Evolutionary conservation across 345 rosid genomes (phyloP), one percentile per base, ranked within the genome.

Genomic region (Viola odorata): DNA sequence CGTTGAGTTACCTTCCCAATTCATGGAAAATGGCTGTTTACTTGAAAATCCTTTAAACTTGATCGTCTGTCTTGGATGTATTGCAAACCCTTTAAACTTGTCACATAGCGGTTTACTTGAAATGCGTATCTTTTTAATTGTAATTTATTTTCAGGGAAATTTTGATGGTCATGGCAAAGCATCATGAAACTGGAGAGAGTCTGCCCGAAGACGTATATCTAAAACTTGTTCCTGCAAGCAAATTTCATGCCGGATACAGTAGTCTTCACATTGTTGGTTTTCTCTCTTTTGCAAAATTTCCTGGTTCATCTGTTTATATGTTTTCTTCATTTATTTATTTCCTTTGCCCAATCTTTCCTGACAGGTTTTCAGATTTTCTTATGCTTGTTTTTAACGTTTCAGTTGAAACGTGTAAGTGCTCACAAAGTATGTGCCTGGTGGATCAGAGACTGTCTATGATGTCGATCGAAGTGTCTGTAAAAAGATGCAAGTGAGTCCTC

Each of bases 21-120:
- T 91, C 74, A 91, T 91, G 98, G 96, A 91, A 80, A 91, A 91
- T 61, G 88, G 98, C 96, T 91, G 98, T 76, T 91, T 86, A 78
- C 98, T n/a, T 65, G 41, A 12, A 12, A 41, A 42, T 41, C 58
- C 39, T 38, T 51, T 15, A 7, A 14, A 57, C 6, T 39, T 45
- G 38, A 13, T 13, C 3, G 14, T 6, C 42, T 14, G 15, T 51
- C 49, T 37, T 8, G 39, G 65, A 51, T 56, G 45, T 17, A 45
- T 1, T 47, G 32, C 1, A 42, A 57, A 45, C 60, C 41, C 44
- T 52, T 47, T 17, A 63, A 50, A 37, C 12, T 37, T 41, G 37
- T n/a, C n/a, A n/a, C n/a, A n/a, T n/a, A n/a, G n/a, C n/a, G n/a
- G n/a, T n/a, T n/a, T n/a, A n/a, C n/a, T 13, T 17, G 56, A 5